Percentiles rank a stretch among this genome's conserved stretches.
These are phyloP conservation scores for Saturnispora halmiae DNA, from an alignment of 805 yeast species.

Conservation along the genomic window DNA sequence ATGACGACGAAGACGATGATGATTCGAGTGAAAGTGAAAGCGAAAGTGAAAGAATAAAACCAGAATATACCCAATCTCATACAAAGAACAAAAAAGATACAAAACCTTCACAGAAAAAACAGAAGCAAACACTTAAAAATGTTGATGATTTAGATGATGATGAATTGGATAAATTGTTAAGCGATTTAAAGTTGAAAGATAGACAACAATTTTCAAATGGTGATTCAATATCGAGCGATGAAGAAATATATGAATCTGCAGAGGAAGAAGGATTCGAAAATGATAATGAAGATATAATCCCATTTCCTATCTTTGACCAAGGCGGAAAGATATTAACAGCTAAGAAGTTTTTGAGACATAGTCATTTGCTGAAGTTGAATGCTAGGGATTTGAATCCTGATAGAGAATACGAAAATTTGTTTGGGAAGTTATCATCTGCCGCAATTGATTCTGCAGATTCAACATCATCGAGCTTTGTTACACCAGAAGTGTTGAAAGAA, in stretches of 20 bases:
- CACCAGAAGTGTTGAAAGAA: conserved; percentile 61
- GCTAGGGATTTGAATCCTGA: conserved; percentile 63
- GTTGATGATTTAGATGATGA: conserved; percentile 27
- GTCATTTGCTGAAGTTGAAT: conserved; percentile 37
- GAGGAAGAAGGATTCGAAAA: conserved; percentile 23
- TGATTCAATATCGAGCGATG: conserved; percentile 23
- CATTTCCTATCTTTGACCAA: conserved; percentile 19
- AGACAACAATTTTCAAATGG: conserved; percentile 15
- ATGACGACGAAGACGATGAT: too few relatives aligned
- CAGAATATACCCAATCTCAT: not conserved
- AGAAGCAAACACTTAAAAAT: conserved; percentile 14
- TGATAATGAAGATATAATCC: conserved; percentile 4
- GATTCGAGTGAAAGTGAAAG: conserved; percentile 3
- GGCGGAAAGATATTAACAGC: conserved; percentile 38
- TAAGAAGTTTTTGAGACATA: conserved; percentile 32
- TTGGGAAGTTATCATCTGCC: conserved; percentile 61
- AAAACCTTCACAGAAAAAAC: conserved; percentile 14
- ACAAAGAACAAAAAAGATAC: not conserved
- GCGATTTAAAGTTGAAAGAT: conserved; percentile 28
- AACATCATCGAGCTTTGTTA: conserved; percentile 57
- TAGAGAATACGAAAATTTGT: conserved; percentile 56
- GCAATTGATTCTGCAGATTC: conserved; percentile 69
- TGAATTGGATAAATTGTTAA: conserved; percentile 48
- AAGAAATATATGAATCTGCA: conserved; percentile 31
- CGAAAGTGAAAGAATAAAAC: not conserved